Evolutionary conservation across 805 yeast species (phyloP), one percentile per base, ranked within the genome.

Genomic region (Priceomyces medius): DNA sequence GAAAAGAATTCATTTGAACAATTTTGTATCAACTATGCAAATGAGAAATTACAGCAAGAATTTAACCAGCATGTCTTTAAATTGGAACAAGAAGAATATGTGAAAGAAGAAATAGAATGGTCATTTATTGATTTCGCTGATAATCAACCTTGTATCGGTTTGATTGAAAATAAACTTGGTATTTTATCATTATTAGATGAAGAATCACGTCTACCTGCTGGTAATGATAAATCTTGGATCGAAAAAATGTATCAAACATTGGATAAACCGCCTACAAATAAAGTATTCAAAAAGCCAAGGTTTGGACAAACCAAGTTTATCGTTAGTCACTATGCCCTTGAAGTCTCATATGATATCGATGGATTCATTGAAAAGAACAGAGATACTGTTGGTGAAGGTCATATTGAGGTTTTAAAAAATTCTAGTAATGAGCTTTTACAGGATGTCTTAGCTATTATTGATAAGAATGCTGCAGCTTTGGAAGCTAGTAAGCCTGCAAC

Each of bases 21-120:
- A 65, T 91, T 91, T 66, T 91, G 99, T 71, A 90, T 90, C 66
- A 90, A 90, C 63, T 90, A 90, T 63, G 97, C 97, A 34, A 90
- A 90, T 66, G 99, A 91, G 70, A 91, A 91, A 66, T 76, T 91
- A 54, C 98, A 91, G 66, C 98, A 91, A 66, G 97, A 91, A 63
- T 91, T 91, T 66, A 91, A 90, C 56, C 97, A 89, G 70, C 97
- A 91, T 57, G 97, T 91, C 40, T 91, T 91, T 78, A 91, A 91
- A 61, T 76, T 93, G 47, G 99, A 91, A 61, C 98, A 93, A 71
- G 96, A 90, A 58, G 97, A 93, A 60, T 91, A 91, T 60, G 77
- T 89, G 40, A 80, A 79, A 45, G 98, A 91, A 68, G 85, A 90
- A 58, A 90, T 91, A 49, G 93, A 90, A 61, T 91, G 98, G 97